A percentile compares a stretch with the other conserved stretches of the same genome.
phyloP scores from a whole-genome alignment of 108 stramenopile genomes.

The Schizochytrium sp. region DNA sequence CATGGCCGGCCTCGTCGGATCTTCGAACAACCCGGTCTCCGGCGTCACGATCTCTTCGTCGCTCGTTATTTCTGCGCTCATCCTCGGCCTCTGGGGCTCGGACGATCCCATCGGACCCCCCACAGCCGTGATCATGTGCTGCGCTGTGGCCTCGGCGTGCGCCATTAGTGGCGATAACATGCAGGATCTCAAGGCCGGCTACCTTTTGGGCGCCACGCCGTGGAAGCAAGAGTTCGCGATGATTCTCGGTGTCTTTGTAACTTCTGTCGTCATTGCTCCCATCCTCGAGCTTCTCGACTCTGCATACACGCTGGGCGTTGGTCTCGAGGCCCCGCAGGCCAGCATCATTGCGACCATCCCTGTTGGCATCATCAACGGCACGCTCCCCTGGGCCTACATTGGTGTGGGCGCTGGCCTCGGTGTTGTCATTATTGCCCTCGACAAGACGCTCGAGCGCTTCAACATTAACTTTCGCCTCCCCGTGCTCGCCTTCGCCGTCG shows the following conservation, averaged over 20 bases:
- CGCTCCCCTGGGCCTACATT: neutral
- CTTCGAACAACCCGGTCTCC: slow-evolving; percentile 12
- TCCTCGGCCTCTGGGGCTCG: neutral
- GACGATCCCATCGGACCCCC: neutral
- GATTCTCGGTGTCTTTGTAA: neutral
- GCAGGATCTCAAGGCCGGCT: slow-evolving; percentile 1
- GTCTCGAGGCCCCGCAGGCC: slow-evolving; percentile 5
- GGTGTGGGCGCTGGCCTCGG: neutral
- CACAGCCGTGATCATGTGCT: neutral
- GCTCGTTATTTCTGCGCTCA: slow-evolving; percentile 2
- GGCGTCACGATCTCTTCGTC: neutral
- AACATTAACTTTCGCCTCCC: neutral
- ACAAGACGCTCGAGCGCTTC: neutral
- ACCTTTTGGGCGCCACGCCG: neutral
- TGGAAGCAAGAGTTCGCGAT: slow-evolving; percentile 14
- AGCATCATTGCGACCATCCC: neutral
- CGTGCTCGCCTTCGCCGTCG: slow-evolving; percentile 2
- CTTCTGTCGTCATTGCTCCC: neutral
- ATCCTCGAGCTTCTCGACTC: neutral
- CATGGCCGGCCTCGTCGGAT: neutral
- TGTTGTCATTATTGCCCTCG: neutral
- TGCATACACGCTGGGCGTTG: neutral
- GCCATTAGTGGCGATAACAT: slow-evolving; percentile 13
- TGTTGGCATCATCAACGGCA: slow-evolving; percentile 10
- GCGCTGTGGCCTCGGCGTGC: neutral